phyloP scores from a whole-genome alignment of 108 stramenopile genomes.

The Tribonema minus region DNA sequence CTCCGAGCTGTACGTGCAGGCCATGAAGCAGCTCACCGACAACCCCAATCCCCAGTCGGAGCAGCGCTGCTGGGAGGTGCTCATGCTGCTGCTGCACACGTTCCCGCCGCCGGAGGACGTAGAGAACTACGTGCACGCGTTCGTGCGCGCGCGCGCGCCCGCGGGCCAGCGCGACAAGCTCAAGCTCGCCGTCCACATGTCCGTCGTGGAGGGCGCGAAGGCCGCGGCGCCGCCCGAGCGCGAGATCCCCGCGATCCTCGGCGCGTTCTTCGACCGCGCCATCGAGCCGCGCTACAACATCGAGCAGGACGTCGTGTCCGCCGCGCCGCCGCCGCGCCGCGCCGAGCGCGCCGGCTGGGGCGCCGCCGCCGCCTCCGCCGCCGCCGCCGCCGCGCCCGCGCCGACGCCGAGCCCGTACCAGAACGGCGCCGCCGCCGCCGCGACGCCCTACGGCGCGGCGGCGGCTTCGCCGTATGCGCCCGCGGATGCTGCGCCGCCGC shows the following conservation, averaged over 20 bases:
- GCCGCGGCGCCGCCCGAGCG: slow-evolving; percentile 10
- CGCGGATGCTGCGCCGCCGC: neutral
- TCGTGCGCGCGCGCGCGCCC: slow-evolving; percentile 43
- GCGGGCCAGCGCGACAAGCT: slow-evolving; percentile 19
- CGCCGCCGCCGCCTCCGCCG: slow-evolving; percentile 17
- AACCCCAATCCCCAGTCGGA: slow-evolving; percentile 46
- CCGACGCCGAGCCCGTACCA: no score
- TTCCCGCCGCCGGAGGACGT: slow-evolving; percentile 51
- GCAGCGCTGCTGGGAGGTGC: slow-evolving; percentile 54
- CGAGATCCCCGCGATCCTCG: slow-evolving; percentile 35
- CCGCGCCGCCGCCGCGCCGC: neutral
- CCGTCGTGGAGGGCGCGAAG: slow-evolving; percentile 41
- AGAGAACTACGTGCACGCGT: slow-evolving; percentile 47
- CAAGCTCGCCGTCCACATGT: slow-evolving; percentile 44
- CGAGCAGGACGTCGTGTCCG: slow-evolving; percentile 33
- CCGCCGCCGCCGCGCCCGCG: slow-evolving; percentile 14
- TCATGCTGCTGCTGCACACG: slow-evolving; percentile 30
- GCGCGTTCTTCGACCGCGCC: slow-evolving; percentile 41
- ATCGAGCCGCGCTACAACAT: slow-evolving; percentile 39
- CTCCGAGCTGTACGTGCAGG: slow-evolving; percentile 58
- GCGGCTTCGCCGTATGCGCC: neutral
- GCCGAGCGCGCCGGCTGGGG: slow-evolving; percentile 8
- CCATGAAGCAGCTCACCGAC: slow-evolving; percentile 59
- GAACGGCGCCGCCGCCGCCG: neutral
- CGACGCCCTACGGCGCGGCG: neutral